Percentiles rank a stretch among this genome's conserved stretches.
Conservation (phyloP, 805 yeast species). For the Blastobotrys attinorum region DNA sequence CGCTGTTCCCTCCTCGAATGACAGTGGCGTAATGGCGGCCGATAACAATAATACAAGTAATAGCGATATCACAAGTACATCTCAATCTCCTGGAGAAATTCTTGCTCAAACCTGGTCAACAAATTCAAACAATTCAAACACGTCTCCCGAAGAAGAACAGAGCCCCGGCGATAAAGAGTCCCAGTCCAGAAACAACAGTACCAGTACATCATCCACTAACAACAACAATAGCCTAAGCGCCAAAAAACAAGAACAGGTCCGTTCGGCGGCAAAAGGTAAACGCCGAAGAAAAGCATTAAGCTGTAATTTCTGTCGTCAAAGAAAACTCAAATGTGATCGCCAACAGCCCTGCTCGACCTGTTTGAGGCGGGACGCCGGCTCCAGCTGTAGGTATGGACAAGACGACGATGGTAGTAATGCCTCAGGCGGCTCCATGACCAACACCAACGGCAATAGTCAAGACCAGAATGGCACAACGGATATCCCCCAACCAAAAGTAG, state of each 20-base stretch:
- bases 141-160: neutral
- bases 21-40: too few species aligned
- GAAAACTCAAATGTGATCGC: constrained; percentile 30
- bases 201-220: neutral
- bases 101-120: neutral
- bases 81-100: neutral
- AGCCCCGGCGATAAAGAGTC: neutral
- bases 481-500: neutral
- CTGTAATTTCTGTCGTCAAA: constrained; percentile 27
- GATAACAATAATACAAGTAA: too few species aligned
- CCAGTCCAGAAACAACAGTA: neutral
- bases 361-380: constrained; percentile 17
- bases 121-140: neutral
- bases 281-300: constrained; percentile 27
- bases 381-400: constrained; percentile 13
- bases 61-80: too few species aligned
- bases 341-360: constrained; percentile 29
- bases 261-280: constrained; percentile 5
- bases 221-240: neutral
- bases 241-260: neutral
- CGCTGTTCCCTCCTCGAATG: too few species aligned
- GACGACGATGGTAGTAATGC: too few species aligned
- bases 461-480: too few species aligned
- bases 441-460: too few species aligned
- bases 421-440: too few species aligned